Evolutionary conservation across 305 asterid genomes (phyloP).

Genomic region (Rubia occidens): DNA sequence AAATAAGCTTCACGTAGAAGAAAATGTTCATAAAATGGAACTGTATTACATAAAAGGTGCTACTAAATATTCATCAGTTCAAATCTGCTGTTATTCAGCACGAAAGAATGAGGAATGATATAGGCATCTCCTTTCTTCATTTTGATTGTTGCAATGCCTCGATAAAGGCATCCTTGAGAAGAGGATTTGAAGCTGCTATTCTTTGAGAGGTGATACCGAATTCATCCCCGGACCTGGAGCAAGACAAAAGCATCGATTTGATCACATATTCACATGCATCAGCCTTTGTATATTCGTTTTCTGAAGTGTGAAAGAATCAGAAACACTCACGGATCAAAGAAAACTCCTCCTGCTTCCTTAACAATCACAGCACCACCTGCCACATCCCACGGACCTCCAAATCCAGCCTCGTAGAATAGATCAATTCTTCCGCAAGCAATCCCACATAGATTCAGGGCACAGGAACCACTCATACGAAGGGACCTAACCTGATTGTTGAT

Average conservation of each 20-base stretch:
- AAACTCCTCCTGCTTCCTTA: constrained; percentile 82
- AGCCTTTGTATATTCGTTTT: not conserved
- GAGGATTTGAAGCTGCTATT: constrained; percentile 71
- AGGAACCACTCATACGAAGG: constrained; percentile 82
- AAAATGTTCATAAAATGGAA: not conserved
- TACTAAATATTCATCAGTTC: not conserved
- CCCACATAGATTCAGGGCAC: constrained; percentile 89
- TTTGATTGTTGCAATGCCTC: constrained; percentile 54
- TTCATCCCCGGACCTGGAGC: constrained; percentile 61
- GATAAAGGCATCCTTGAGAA: constrained; percentile 55
- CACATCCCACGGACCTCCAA: constrained; percentile 97
- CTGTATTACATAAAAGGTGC: not conserved
- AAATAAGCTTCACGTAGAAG: not conserved
- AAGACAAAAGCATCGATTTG: not conserved
- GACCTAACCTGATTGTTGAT: constrained; percentile 60
- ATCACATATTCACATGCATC: not conserved
- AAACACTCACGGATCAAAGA: constrained; percentile 84
- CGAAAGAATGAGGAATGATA: constrained; percentile 8
- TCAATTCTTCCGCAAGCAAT: constrained; percentile 91
- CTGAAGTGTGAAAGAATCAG: not conserved
- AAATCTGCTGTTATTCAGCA: not conserved
- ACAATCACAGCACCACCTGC: constrained; percentile 91
- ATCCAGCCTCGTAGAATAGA: constrained; percentile 69
- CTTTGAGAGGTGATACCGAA: constrained; percentile 75
- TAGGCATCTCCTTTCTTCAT: constrained; percentile 23